These are phyloP conservation scores for Lactarius sanguifluus DNA, from an alignment of 768 basidiomycete genomes.

Conservation along the genomic window DNA sequence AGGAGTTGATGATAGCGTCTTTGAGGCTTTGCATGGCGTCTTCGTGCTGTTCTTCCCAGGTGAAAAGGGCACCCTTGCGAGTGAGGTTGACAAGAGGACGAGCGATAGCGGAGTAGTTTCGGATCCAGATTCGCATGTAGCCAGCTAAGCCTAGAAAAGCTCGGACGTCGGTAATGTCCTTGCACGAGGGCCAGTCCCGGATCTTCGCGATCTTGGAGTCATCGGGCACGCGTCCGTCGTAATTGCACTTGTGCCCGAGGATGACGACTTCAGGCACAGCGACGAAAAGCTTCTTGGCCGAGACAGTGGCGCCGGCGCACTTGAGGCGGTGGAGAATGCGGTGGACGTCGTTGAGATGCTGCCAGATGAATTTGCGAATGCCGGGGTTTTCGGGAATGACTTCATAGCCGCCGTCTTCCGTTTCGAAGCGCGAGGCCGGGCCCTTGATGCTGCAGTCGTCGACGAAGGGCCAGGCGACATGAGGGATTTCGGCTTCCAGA, in stretches of 20 bases:
- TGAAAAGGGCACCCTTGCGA: too few species aligned
- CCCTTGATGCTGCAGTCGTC: too few species aligned
- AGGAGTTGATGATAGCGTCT: too few species aligned
- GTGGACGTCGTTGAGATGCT: neutral
- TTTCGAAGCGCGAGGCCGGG: too few species aligned
- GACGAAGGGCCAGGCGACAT: too few species aligned
- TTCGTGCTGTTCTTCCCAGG: too few species aligned
- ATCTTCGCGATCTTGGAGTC: constrained; percentile 33
- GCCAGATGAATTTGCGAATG: neutral
- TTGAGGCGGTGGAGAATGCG: neutral
- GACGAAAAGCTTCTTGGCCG: neutral
- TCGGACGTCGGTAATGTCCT: constrained; percentile 31
- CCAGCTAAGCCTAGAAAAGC: constrained; percentile 28
- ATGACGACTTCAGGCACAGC: constrained; percentile 37
- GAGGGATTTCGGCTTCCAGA: neutral
- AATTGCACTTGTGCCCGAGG: constrained; percentile 38
- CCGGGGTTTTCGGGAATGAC: neutral
- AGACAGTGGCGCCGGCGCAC: neutral
- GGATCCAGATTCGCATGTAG: too few species aligned
- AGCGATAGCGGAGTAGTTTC: too few species aligned
- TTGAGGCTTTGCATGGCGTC: too few species aligned
- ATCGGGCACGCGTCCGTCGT: constrained; percentile 37
- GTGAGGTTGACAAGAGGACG: too few species aligned
- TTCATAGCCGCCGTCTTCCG: neutral
- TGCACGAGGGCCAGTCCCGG: constrained; percentile 31